Conservation (phyloP, 2,329 filamentous ascomycete species). For the Trichoderma gracile region DNA sequence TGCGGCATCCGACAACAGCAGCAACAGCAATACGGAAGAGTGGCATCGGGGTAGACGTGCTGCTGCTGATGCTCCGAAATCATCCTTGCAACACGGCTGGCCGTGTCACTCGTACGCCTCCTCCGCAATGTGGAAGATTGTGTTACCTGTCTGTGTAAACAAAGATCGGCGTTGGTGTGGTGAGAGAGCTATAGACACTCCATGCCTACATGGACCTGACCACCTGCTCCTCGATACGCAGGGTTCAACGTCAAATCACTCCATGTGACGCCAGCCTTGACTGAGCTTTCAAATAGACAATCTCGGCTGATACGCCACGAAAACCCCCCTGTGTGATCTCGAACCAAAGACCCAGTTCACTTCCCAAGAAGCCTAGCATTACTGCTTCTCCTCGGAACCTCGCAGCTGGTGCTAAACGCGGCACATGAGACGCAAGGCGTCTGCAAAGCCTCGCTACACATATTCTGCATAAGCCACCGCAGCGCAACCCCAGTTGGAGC, state of each 20-base stretch:
- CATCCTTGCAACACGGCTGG: neutral
- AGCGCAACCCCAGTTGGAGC: neutral
- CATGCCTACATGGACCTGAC: neutral
- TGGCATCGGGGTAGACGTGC: neutral
- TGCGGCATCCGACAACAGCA: neutral
- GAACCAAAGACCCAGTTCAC: neutral
- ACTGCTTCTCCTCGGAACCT: neutral
- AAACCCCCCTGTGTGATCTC: neutral
- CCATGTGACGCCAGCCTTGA: neutral
- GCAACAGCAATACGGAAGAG: neutral
- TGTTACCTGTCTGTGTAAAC: neutral
- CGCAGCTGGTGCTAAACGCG: neutral
- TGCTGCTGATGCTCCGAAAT: neutral
- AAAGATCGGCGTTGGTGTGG: neutral
- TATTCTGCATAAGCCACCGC: conserved; percentile 12
- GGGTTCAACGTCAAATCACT: neutral
- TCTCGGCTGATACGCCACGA: conserved; percentile 11
- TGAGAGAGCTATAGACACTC: neutral
- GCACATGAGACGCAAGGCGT: neutral
- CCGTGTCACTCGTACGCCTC: neutral
- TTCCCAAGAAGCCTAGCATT: neutral
- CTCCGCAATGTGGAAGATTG: neutral
- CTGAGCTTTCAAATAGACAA: neutral
- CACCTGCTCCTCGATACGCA: neutral
- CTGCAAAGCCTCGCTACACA: conserved; percentile 2